These are phyloP conservation scores for Capsicum chinense DNA, from an alignment of 257 asterid genomes.

Conservation along the genomic window DNA sequence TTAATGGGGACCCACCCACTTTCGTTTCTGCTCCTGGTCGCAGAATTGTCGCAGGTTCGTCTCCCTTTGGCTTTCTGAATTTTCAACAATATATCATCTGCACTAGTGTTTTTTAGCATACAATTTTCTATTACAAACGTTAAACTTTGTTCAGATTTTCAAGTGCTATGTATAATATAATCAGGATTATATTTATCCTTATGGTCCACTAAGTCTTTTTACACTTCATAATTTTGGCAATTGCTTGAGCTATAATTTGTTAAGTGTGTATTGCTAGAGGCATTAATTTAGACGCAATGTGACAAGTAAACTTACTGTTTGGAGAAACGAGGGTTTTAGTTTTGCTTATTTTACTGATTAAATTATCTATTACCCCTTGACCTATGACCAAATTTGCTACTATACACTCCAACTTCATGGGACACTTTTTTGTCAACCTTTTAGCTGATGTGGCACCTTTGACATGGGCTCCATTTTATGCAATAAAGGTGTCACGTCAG, in stretches of 20 bases:
- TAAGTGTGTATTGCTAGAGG: no score
- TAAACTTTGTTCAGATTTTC: no score
- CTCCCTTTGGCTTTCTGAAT: background rate
- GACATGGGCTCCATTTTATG: no score
- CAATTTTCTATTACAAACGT: no score
- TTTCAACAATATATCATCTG: background rate
- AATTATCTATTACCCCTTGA: no score
- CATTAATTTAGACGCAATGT: no score
- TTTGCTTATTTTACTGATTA: background rate
- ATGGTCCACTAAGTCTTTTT: background rate
- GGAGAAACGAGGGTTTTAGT: background rate
- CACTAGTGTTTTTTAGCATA: no score
- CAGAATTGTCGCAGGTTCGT: constrained; percentile 81
- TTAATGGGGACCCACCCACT: constrained; percentile 87
- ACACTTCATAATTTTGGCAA: background rate
- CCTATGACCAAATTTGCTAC: no score
- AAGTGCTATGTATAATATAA: background rate
- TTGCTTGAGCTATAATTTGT: background rate
- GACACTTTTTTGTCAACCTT: no score
- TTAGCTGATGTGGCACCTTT: no score
- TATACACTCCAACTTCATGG: no score
- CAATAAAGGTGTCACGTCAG: no score
- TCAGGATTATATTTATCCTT: background rate
- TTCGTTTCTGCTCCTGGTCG: constrained; percentile 95
- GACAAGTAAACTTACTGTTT: background rate